Evolutionary conservation across 768 basidiomycete genomes (phyloP).

Genomic region (Tulasnella calospora): DNA sequence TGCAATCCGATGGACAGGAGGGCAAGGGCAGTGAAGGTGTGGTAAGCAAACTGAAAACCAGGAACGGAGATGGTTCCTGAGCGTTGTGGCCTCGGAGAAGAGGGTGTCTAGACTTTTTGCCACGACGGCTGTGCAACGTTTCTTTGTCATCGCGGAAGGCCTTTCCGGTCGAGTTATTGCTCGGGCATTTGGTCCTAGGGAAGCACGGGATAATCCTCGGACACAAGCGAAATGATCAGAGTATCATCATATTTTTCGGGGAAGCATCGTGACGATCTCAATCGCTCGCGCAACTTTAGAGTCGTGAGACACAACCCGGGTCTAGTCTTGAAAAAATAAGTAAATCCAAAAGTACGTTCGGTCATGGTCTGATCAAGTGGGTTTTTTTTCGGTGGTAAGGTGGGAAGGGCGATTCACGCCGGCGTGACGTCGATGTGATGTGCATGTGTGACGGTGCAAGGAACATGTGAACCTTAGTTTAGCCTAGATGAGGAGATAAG

Average conservation of each 20-base stretch:
- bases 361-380: background rate
- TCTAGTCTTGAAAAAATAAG: background rate
- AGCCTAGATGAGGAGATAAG: background rate
- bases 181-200: background rate
- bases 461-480: background rate
- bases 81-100: background rate
- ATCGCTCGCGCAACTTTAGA: background rate
- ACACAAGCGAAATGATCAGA: background rate
- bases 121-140: slow-evolving; percentile 9
- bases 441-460: background rate
- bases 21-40: background rate
- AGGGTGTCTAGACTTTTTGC: background rate
- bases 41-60: background rate
- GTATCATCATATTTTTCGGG: background rate
- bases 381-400: background rate
- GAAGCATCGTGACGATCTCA: slow-evolving; percentile 7
- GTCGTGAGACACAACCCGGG: background rate
- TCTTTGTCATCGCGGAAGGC: slow-evolving; percentile 5
- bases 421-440: background rate
- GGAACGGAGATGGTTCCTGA: background rate
- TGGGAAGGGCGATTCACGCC: background rate
- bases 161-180: background rate
- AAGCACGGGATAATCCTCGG: background rate
- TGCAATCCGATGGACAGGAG: slow-evolving; percentile 1
- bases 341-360: background rate